Conservation (phyloP, 208 protist genomes). For the Crithidia expoeki region DNA sequence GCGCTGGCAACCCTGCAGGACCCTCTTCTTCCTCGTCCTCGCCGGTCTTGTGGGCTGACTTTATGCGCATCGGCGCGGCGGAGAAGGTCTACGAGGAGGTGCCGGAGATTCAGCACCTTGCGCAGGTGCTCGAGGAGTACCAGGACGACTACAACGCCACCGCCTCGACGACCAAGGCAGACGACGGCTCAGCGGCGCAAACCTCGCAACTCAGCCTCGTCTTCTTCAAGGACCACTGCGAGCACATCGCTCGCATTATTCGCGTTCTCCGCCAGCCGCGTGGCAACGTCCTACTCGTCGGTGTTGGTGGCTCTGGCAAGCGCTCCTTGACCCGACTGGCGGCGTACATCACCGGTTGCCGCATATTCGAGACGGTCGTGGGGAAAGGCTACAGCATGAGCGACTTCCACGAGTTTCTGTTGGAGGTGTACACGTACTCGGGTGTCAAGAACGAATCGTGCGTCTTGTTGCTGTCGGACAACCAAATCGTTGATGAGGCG, state of each 20-base stretch:
- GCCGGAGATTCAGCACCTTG: slow-evolving; percentile 69
- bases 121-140: slow-evolving; percentile 87
- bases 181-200: slow-evolving; percentile 36
- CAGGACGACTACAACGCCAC: slow-evolving; percentile 94
- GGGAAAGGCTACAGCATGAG: slow-evolving; percentile 93
- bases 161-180: slow-evolving; percentile 33
- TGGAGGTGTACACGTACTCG: slow-evolving; percentile 91
- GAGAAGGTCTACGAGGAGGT: slow-evolving; percentile 92
- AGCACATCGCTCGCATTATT: slow-evolving; percentile 96
- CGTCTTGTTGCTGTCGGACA: slow-evolving; percentile 96
- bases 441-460: slow-evolving; percentile 88
- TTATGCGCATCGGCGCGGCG: slow-evolving; percentile 85
- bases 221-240: slow-evolving; percentile 95
- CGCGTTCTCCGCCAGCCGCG: slow-evolving; percentile 96
- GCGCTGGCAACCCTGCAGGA: slow-evolving; percentile 21
- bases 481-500: slow-evolving; percentile 95
- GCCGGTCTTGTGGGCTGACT: slow-evolving; percentile 95
- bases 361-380: slow-evolving; percentile 93
- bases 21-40: slow-evolving; percentile 7
- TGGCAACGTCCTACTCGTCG: slow-evolving; percentile 97
- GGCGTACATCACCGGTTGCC: slow-evolving; percentile 87
- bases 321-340: slow-evolving; percentile 95
- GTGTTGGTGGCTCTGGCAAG: slow-evolving; percentile 97
- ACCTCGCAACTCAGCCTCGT: slow-evolving; percentile 81
- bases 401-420: slow-evolving; percentile 93